These are phyloP conservation scores for Prunus kanzakura DNA, from an alignment of 306 rosid species.

Conservation along the genomic window DNA sequence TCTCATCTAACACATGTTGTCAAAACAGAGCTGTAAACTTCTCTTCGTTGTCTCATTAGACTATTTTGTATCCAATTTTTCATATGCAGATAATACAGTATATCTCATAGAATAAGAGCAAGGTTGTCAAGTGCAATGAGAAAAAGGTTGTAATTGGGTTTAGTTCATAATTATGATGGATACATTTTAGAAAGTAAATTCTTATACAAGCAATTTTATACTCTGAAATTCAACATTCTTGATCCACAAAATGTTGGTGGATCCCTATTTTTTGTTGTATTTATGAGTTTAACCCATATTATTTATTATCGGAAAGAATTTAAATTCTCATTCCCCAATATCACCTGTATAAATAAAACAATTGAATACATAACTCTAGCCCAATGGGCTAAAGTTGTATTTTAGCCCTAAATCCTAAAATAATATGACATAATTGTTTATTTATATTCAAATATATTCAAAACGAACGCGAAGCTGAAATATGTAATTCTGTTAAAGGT, in stretches of 20 bases:
- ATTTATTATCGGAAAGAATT: background rate
- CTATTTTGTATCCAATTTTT: background rate
- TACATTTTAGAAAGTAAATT: slow-evolving; percentile 31
- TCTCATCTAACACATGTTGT: background rate
- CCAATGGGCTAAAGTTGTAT: too few relatives aligned
- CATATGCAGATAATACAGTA: slow-evolving; percentile 58
- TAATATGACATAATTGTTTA: too few relatives aligned
- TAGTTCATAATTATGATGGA: slow-evolving; percentile 10
- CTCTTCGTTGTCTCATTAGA: background rate
- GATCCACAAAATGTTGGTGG: slow-evolving; percentile 40
- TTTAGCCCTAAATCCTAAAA: too few relatives aligned
- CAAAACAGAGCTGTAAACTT: background rate
- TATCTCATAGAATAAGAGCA: slow-evolving; percentile 58
- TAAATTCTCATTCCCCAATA: too few relatives aligned
- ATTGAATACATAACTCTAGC: too few relatives aligned
- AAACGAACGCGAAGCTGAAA: too few relatives aligned
- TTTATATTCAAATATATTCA: too few relatives aligned
- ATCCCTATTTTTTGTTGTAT: slow-evolving; percentile 31
- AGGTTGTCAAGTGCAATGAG: slow-evolving; percentile 67
- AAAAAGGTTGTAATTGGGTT: slow-evolving; percentile 5
- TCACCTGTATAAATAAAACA: too few relatives aligned
- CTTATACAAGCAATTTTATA: slow-evolving; percentile 15
- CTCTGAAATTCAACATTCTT: slow-evolving; percentile 52
- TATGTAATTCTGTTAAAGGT: too few relatives aligned
- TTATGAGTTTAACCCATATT: background rate